A percentile compares a stretch with the other conserved stretches of the same genome.
phyloP scores from a whole-genome alignment of 2,329 filamentous ascomycete genomes.

The Ilyonectria mors-panacis region DNA sequence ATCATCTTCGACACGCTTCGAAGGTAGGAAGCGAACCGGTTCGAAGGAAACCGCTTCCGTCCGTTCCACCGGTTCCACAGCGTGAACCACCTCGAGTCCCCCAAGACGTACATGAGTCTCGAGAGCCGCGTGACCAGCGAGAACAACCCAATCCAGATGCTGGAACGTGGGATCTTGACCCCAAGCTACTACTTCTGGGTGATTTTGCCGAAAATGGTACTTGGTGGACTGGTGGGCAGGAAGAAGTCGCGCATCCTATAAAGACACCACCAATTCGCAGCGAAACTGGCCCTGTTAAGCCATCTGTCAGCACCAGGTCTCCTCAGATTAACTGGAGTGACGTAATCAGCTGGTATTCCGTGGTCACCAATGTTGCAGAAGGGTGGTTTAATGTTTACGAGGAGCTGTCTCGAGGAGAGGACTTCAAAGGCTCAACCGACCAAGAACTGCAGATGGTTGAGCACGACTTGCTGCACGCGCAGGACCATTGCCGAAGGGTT shows the following conservation, averaged over 20 bases:
- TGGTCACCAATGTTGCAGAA: slow-evolving; percentile 76
- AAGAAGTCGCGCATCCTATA: slow-evolving; percentile 46
- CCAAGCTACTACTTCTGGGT: slow-evolving; percentile 81
- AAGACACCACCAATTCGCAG: slow-evolving; percentile 36
- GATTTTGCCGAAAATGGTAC: slow-evolving; percentile 85
- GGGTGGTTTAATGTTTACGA: slow-evolving; percentile 75
- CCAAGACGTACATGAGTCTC: slow-evolving; percentile 51
- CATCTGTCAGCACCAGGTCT: slow-evolving; percentile 55
- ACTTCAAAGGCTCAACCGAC: slow-evolving; percentile 53
- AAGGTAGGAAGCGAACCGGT: slow-evolving; percentile 44
- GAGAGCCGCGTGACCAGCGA: slow-evolving; percentile 39
- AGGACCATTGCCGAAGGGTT: slow-evolving; percentile 77
- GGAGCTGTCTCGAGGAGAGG: slow-evolving; percentile 56
- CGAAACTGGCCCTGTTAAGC: slow-evolving; percentile 37
- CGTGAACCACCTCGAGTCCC: slow-evolving; percentile 52
- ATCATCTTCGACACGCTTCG: slow-evolving; percentile 53
- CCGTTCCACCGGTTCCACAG: slow-evolving; percentile 38
- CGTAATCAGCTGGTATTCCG: slow-evolving; percentile 81
- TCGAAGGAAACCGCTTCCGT: slow-evolving; percentile 45
- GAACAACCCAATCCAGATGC: slow-evolving; percentile 39
- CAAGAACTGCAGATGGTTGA: slow-evolving; percentile 62
- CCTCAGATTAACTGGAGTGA: slow-evolving; percentile 83
- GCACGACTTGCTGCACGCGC: slow-evolving; percentile 66
- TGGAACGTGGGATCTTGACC: slow-evolving; percentile 71
- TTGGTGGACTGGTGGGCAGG: slow-evolving; percentile 81